These are phyloP conservation scores for Rubroboletus pulcherrimus DNA, from an alignment of 768 basidiomycete species.

Conservation along the genomic window DNA sequence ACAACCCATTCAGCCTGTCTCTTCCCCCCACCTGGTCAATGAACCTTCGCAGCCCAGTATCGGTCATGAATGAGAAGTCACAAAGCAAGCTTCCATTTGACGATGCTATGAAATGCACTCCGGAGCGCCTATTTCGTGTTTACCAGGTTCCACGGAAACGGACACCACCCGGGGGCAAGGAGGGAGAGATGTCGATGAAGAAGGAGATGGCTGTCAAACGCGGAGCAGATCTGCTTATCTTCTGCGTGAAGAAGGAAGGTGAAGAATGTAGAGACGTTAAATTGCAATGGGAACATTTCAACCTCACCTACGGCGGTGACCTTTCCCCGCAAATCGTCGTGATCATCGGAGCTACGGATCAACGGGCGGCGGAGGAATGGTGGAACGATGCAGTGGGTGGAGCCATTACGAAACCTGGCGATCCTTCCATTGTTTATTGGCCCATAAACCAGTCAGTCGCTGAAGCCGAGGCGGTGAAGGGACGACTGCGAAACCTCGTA, in stretches of 20 bases:
- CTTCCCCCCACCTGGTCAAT: conserved; percentile 2
- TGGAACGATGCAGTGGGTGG: conserved; percentile 8
- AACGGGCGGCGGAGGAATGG: conserved; percentile 20
- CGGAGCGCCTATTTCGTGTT: conserved; percentile 18
- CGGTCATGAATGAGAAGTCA: neutral
- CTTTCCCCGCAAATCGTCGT: conserved; percentile 25
- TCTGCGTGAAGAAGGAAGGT: conserved; percentile 13
- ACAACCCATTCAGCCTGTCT: conserved; percentile 11
- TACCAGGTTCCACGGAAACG: conserved; percentile 15
- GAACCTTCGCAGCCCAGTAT: conserved; percentile 15
- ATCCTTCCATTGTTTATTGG: conserved; percentile 17
- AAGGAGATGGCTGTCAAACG: conserved; percentile 13
- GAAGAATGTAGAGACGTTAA: conserved; percentile 7
- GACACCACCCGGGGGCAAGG: neutral
- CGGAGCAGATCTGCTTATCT: conserved; percentile 23
- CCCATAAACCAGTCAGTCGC: conserved; percentile 1
- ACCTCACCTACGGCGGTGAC: conserved; percentile 22
- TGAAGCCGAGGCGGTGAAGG: conserved; percentile 2
- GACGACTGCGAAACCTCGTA: conserved; percentile 12
- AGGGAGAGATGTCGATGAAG: conserved; percentile 2
- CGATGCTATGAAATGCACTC: conserved; percentile 10
- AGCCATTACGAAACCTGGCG: neutral
- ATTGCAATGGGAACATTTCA: conserved; percentile 24
- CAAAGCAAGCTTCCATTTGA: conserved; percentile 19
- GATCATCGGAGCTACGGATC: conserved; percentile 16